Conservation (phyloP, 2,329 filamentous ascomycete genomes). For the Claviceps humidiphila region DNA sequence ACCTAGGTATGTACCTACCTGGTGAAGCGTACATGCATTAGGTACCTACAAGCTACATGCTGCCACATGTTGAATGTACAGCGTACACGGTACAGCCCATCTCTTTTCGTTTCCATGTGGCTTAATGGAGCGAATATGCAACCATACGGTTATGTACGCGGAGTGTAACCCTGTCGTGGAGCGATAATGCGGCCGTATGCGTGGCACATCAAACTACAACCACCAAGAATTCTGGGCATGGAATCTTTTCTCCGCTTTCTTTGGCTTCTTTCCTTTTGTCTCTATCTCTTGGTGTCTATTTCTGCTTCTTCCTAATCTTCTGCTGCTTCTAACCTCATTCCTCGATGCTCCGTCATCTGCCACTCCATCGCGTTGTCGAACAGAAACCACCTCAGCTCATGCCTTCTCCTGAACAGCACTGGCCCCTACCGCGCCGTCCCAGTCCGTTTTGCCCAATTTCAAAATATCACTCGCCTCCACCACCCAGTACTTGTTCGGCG, state of each 20-base stretch:
- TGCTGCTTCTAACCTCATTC: no score
- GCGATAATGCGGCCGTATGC: no score
- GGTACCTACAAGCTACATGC: no score
- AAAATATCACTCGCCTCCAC: constrained; percentile 50
- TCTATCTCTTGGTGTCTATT: not conserved
- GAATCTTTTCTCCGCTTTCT: not conserved
- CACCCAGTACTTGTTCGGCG: constrained; percentile 47
- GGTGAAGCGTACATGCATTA: no score
- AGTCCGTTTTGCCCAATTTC: constrained; percentile 49
- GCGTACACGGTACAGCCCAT: no score
- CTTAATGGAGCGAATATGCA: not conserved
- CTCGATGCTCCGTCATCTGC: no score
- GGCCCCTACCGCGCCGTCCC: constrained; percentile 17
- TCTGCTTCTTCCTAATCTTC: not conserved
- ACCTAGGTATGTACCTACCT: no score
- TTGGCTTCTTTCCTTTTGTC: not conserved
- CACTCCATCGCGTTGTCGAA: no score
- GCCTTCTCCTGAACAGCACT: not conserved
- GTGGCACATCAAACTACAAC: not conserved
- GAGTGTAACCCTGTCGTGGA: not conserved
- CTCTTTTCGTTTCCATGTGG: no score
- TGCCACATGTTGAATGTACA: no score
- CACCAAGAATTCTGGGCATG: not conserved
- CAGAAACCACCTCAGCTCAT: not conserved
- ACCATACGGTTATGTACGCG: not conserved